A percentile compares a stretch with the other conserved stretches of the same genome.
Conservation (phyloP, 1,284 basidiomycete species). For the Hemileia vastatrix region DNA sequence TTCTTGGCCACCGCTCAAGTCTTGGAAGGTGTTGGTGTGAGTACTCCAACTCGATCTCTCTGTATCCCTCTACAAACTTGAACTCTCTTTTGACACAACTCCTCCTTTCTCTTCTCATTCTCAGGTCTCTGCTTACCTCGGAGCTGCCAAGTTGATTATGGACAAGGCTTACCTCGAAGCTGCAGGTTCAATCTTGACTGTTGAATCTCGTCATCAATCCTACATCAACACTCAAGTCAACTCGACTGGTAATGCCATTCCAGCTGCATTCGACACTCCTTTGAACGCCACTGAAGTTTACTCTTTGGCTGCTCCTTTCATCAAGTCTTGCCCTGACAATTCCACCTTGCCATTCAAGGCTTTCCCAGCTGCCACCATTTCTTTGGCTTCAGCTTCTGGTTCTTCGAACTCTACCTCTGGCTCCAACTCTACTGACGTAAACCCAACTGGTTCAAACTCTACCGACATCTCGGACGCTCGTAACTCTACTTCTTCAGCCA, state of each 20-base stretch:
- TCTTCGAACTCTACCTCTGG: background rate
- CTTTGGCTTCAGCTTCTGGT: background rate
- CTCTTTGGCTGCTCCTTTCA: conserved; percentile 36
- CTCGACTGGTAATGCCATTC: too few species aligned
- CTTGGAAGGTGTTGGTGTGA: conserved; percentile 30
- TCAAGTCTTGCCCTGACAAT: too few species aligned
- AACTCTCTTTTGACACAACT: background rate
- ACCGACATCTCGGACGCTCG: background rate
- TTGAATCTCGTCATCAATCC: conserved; percentile 50
- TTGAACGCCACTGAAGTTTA: conserved; percentile 36
- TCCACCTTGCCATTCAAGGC: conserved; percentile 25
- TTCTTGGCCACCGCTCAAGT: conserved; percentile 33
- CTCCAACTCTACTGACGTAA: background rate
- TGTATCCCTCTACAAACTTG: conserved; percentile 1
- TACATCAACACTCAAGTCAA: conserved; percentile 43
- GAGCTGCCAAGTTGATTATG: conserved; percentile 30
- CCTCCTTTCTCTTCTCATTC: background rate
- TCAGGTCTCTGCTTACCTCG: conserved; percentile 23
- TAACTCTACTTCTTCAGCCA: background rate
- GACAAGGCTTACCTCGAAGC: conserved; percentile 26
- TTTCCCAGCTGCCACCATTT: conserved; percentile 24
- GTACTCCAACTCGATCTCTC: background rate
- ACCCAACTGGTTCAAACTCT: background rate
- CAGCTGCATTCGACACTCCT: conserved; percentile 29
- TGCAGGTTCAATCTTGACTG: conserved; percentile 46